Conservation (phyloP, 768 basidiomycete genomes). For the Russula ochroleuca region DNA sequence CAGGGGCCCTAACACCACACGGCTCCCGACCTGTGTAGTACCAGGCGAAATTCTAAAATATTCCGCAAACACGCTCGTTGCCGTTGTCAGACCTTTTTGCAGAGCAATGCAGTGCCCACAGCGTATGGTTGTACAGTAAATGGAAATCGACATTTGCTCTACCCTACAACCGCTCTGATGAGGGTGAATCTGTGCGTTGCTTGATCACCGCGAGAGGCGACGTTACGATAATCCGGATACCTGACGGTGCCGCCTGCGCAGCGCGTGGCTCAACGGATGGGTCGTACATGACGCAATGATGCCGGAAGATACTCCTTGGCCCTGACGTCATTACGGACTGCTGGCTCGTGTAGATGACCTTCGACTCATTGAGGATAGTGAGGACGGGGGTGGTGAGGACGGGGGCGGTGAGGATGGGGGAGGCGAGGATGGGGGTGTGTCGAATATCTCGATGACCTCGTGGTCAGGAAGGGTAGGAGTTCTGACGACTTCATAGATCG, state of each 20-base stretch:
- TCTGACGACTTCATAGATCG: slow-evolving; percentile 34
- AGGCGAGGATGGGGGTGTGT: slow-evolving; percentile 30
- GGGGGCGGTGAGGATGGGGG: slow-evolving; percentile 23
- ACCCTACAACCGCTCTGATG: not conserved
- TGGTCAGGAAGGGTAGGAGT: slow-evolving; percentile 6
- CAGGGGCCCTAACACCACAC: not conserved
- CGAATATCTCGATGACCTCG: slow-evolving; percentile 37
- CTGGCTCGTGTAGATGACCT: not conserved
- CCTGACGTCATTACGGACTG: not conserved
- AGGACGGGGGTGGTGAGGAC: slow-evolving; percentile 21
- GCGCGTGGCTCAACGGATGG: not conserved
- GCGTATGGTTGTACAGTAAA: not conserved
- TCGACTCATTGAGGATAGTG: slow-evolving; percentile 2
- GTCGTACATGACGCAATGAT: not conserved
- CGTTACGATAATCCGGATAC: not conserved
- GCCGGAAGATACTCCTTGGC: no score
- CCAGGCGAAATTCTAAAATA: no score
- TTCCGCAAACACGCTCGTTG: no score
- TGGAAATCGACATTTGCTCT: not conserved
- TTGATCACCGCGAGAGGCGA: no score
- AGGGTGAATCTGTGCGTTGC: no score
- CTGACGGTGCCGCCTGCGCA: not conserved
- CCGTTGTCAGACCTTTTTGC: no score
- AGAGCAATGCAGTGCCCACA: not conserved
- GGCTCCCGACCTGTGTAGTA: no score